Percentiles rank a stretch among this genome's conserved stretches.
These are phyloP conservation scores for Mariannaea elegans DNA, from an alignment of 2,329 filamentous ascomycete genomes.

Conservation along the genomic window DNA sequence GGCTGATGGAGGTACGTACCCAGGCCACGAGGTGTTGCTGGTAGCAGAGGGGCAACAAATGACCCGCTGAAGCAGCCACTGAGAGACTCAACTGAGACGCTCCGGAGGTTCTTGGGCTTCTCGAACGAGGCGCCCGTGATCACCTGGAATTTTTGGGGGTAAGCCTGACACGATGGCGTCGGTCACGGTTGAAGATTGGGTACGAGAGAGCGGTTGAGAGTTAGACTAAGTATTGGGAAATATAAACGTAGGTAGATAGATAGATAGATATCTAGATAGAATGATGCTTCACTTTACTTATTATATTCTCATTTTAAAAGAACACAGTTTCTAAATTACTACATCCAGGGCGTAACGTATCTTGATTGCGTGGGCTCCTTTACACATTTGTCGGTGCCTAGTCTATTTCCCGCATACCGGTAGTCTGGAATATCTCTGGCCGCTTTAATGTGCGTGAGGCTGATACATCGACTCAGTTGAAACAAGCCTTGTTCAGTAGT, in stretches of 20 bases:
- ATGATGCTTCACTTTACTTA: neutral
- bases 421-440: no score
- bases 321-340: neutral
- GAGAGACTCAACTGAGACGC: neutral
- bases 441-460: no score
- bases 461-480: no score
- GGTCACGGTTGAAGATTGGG: neutral
- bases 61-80: constrained; percentile 15
- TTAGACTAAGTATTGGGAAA: neutral
- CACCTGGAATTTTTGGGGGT: constrained; percentile 2
- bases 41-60: constrained; percentile 2
- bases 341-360: no score
- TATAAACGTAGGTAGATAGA: neutral
- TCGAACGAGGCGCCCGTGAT: constrained; percentile 3
- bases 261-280: no score
- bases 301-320: neutral
- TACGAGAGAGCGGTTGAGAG: neutral
- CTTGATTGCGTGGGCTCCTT: no score
- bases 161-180: neutral
- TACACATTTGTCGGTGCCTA: no score
- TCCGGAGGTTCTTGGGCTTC: neutral
- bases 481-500: no score
- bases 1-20: constrained; percentile 11
- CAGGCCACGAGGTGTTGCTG: neutral
- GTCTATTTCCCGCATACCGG: no score